These are phyloP conservation scores for Erodium texanum DNA, from an alignment of 441 rosid genomes.

Conservation along the genomic window DNA sequence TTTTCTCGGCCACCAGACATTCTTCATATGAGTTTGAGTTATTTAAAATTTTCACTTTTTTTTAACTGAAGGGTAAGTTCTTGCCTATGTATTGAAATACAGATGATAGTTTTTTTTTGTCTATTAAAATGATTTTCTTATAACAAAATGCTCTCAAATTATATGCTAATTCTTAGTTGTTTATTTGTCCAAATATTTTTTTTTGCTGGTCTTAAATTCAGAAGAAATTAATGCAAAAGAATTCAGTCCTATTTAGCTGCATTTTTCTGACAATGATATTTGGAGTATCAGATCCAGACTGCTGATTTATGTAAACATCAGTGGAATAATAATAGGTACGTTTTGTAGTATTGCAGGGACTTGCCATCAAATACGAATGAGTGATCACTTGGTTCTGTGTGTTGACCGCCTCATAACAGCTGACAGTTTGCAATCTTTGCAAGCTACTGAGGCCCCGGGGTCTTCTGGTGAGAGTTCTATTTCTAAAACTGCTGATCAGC, in stretches of 20 bases:
- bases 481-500: constrained; percentile 30
- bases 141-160: not conserved
- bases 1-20: constrained; percentile 3
- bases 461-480: constrained; percentile 43
- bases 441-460: constrained; percentile 27
- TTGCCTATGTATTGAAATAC: not conserved
- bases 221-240: not conserved
- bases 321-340: not conserved
- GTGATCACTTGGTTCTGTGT: constrained; percentile 49
- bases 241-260: not conserved
- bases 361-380: constrained; percentile 28
- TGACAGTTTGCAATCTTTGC: constrained; percentile 34
- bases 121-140: not conserved
- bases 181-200: not conserved
- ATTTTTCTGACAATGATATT: not conserved
- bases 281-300: not conserved
- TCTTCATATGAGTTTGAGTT: not conserved
- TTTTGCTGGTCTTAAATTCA: not conserved
- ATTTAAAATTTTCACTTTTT: not conserved
- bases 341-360: constrained; percentile 21
- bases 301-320: not conserved
- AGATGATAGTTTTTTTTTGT: not conserved
- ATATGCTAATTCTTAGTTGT: not conserved
- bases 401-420: constrained; percentile 44
- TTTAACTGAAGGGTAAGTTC: not conserved